Conservation (phyloP, 2,329 filamentous ascomycete genomes). For the Alternaria angustiovoidea region DNA sequence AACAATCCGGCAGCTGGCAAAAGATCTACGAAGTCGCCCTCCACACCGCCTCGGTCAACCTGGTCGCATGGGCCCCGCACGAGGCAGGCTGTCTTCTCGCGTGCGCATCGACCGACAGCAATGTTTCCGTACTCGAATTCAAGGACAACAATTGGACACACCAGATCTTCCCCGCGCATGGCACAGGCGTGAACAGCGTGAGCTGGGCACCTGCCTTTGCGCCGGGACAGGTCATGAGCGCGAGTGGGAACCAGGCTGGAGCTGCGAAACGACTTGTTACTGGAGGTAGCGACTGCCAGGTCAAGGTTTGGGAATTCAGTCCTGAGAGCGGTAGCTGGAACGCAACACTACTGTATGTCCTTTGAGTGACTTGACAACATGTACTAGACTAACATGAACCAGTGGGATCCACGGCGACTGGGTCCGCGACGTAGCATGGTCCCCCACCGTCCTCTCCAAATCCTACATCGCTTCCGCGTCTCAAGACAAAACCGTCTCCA, state of each 20-base stretch:
- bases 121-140: conserved; percentile 94
- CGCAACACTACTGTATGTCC: conserved; percentile 59
- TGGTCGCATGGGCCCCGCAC: conserved; percentile 96
- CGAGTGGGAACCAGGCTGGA: conserved; percentile 63
- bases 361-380: not conserved
- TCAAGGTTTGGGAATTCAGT: conserved; percentile 90
- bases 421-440: conserved; percentile 98
- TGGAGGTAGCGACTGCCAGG: conserved; percentile 88
- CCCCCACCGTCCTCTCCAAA: conserved; percentile 91
- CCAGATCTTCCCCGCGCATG: conserved; percentile 88
- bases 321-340: conserved; percentile 62
- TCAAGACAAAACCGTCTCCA: conserved; percentile 95
- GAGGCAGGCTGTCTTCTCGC: conserved; percentile 94
- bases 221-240: conserved; percentile 83
- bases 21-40: conserved; percentile 91
- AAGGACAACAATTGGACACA: conserved; percentile 94
- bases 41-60: conserved; percentile 96
- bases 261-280: conserved; percentile 86
- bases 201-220: conserved; percentile 90
- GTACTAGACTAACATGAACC: not conserved
- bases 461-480: conserved; percentile 95
- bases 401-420: conserved; percentile 91
- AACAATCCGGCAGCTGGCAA: conserved; percentile 70
- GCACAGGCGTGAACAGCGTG: conserved; percentile 92
- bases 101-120: conserved; percentile 92